Conservation (phyloP, 495 filamentous ascomycete species). For the Aspergillus affinis region DNA sequence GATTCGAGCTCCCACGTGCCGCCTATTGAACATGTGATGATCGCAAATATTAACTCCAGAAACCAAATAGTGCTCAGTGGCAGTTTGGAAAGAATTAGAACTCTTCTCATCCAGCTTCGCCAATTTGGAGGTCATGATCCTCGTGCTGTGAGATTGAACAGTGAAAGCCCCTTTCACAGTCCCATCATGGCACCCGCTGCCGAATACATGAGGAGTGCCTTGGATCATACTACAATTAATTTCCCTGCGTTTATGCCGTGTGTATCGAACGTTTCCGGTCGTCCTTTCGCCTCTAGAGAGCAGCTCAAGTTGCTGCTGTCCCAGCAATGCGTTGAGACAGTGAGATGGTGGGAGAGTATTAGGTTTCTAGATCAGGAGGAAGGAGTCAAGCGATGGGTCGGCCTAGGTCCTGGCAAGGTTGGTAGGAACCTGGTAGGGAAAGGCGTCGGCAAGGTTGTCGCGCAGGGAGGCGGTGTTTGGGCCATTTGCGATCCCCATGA, state of each 20-base stretch:
- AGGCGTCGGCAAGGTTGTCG: constrained; percentile 80
- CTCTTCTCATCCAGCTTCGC: constrained; percentile 81
- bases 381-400: constrained; percentile 84
- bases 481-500: constrained; percentile 83
- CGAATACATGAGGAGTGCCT: constrained; percentile 63
- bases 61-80: constrained; percentile 96
- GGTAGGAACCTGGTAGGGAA: constrained; percentile 92
- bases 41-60: constrained; percentile 93
- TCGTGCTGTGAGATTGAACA: constrained; percentile 80
- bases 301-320: constrained; percentile 76
- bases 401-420: constrained; percentile 93
- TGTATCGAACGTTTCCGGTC: constrained; percentile 80
- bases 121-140: constrained; percentile 95
- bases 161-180: constrained; percentile 89
- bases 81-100: constrained; percentile 78
- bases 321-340: constrained; percentile 79
- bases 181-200: constrained; percentile 88
- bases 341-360: constrained; percentile 91
- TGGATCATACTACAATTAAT: constrained; percentile 59
- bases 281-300: constrained; percentile 70
- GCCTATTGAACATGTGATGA: constrained; percentile 80
- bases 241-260: constrained; percentile 76
- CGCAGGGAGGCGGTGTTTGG: constrained; percentile 90
- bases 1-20: constrained; percentile 66
- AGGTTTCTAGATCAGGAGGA: constrained; percentile 84